Percentiles rank a stretch among this genome's conserved stretches.
These are phyloP conservation scores for Euryodendron excelsum DNA, from an alignment of 148 eudicot genomes.

Conservation along the genomic window DNA sequence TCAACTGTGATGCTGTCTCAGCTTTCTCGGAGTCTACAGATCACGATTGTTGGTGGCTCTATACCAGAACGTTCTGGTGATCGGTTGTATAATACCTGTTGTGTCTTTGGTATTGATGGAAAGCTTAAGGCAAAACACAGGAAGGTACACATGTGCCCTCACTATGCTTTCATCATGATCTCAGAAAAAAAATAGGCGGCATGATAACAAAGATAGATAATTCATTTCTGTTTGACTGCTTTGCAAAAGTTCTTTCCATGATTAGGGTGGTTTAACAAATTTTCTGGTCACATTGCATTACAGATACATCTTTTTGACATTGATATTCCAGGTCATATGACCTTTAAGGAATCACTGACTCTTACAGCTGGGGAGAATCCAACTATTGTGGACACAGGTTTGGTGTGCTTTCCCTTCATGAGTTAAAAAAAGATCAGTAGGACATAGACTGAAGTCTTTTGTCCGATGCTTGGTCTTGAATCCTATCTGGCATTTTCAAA, in stretches of 20 bases:
- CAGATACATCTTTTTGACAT: constrained; percentile 87
- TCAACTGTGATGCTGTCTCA: constrained; percentile 94
- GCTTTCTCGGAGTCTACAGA: constrained; percentile 51
- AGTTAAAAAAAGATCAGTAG: neutral
- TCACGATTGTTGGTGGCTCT: constrained; percentile 93
- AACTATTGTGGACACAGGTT: constrained; percentile 83
- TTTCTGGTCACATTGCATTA: neutral
- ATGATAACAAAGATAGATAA: neutral
- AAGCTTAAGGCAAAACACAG: constrained; percentile 78
- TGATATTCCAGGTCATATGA: constrained; percentile 79
- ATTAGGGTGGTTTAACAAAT: neutral
- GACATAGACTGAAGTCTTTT: neutral
- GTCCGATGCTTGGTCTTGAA: neutral
- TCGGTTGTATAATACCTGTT: constrained; percentile 78
- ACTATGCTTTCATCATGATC: neutral
- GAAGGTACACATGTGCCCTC: constrained; percentile 50
- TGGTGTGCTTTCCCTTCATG: constrained; percentile 14
- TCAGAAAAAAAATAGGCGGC: neutral
- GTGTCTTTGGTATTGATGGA: constrained; percentile 80
- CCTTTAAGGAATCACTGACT: constrained; percentile 63
- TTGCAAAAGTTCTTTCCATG: neutral
- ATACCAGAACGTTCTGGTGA: constrained; percentile 86
- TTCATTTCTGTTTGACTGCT: neutral
- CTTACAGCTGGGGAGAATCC: constrained; percentile 77
- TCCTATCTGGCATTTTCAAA: neutral